A percentile compares a stretch with the other conserved stretches of the same genome.
These are phyloP conservation scores for Colletotrichum melonis DNA, from an alignment of 2,329 filamentous ascomycete species.

Conservation along the genomic window DNA sequence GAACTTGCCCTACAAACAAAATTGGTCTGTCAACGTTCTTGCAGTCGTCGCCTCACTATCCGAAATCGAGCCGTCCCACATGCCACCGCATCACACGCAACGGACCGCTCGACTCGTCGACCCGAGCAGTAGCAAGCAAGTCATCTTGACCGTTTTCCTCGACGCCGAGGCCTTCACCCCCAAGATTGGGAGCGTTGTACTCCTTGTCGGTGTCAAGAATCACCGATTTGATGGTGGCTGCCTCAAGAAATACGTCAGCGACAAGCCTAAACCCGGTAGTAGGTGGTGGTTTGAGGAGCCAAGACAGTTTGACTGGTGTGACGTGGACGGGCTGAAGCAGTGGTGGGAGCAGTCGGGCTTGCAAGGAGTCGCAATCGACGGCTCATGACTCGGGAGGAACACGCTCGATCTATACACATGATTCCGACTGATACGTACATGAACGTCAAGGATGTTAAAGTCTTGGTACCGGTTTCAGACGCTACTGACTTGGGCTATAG, in stretches of 20 bases:
- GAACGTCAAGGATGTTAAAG: neutral
- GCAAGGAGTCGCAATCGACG: constrained; percentile 1
- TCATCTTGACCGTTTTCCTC: constrained; percentile 65
- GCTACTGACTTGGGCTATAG: neutral
- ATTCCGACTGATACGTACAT: neutral
- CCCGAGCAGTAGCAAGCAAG: constrained; percentile 62
- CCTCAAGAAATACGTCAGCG: constrained; percentile 57
- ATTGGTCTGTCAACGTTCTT: constrained; percentile 68
- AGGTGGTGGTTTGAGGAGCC: constrained; percentile 66
- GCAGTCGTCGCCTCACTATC: constrained; percentile 61
- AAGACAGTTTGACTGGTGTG: constrained; percentile 59
- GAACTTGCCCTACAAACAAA: constrained; percentile 65
- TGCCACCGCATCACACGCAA: constrained; percentile 60
- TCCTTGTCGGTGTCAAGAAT: constrained; percentile 68
- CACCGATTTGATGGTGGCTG: constrained; percentile 63
- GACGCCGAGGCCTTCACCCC: constrained; percentile 62
- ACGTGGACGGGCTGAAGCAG: constrained; percentile 54
- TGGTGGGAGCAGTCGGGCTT: constrained; percentile 53
- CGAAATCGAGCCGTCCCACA: constrained; percentile 58
- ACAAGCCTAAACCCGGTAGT: constrained; percentile 45
- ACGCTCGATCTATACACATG: neutral
- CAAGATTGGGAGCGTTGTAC: constrained; percentile 58
- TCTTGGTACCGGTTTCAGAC: constrained; percentile 13
- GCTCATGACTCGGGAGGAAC: constrained; percentile 11
- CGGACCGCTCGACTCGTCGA: constrained; percentile 63